These are phyloP conservation scores for Ochetophila trinervis DNA, from an alignment of 306 rosid species.

Conservation along the genomic window DNA sequence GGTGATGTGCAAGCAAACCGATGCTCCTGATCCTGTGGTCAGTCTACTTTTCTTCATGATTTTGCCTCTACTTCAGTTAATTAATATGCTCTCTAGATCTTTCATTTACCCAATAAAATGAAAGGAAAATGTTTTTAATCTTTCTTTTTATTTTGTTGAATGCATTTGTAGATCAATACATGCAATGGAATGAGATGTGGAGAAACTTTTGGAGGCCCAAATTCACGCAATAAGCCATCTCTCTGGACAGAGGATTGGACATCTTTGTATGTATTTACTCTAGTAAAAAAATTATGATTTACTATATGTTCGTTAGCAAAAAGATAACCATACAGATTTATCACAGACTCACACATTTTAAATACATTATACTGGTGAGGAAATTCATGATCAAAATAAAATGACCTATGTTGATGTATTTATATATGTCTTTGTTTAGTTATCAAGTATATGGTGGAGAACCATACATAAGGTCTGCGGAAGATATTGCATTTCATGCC, in stretches of 20 bases:
- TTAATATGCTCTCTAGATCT: no score
- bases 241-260: constrained; percentile 89
- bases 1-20: constrained; percentile 85
- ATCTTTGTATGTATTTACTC: constrained; percentile 43
- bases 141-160: not conserved
- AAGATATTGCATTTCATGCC: constrained; percentile 80
- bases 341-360: no score
- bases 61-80: no score
- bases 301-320: not conserved
- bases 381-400: no score
- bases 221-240: constrained; percentile 64
- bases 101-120: no score
- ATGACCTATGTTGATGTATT: no score
- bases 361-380: no score
- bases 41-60: constrained; percentile 10
- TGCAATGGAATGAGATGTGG: constrained; percentile 85
- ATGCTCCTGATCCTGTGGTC: constrained; percentile 82
- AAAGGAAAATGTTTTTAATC: not conserved
- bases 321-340: no score
- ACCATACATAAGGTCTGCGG: constrained; percentile 68
- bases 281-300: not conserved
- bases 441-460: constrained; percentile 61
- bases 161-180: constrained; percentile 50
- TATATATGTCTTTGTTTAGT: constrained; percentile 28
- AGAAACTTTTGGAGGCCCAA: constrained; percentile 66